Conservation (phyloP, 371 early-diverging fungal species). For the Phascolomyces articulosus region DNA sequence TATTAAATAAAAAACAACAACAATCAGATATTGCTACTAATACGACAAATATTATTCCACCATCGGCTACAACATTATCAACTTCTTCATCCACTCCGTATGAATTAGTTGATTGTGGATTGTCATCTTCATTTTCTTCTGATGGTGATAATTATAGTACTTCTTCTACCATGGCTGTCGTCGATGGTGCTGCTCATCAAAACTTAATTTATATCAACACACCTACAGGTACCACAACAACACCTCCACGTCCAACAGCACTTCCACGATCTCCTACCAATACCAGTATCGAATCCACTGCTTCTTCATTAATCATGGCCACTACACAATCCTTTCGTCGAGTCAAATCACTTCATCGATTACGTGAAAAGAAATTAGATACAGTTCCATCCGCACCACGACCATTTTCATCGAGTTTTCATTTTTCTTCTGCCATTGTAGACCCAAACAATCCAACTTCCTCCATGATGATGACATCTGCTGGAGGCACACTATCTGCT, state of each 20-base stretch:
- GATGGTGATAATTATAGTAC: not conserved
- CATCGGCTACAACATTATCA: not conserved
- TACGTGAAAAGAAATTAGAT: conserved; percentile 3
- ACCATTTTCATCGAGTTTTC: not conserved
- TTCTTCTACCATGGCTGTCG: not conserved
- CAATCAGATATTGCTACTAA: no score
- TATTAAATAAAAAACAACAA: not conserved
- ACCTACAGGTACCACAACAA: not conserved
- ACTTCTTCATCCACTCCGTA: not conserved
- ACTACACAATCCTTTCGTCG: conserved; percentile 10
- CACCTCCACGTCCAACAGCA: not conserved
- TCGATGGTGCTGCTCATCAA: not conserved
- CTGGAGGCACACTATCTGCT: not conserved
- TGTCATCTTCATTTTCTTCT: not conserved
- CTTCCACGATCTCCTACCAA: conserved; percentile 5
- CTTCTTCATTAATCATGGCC: not conserved
- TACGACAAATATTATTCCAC: not conserved
- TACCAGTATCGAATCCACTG: conserved; percentile 4
- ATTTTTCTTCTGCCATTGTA: not conserved
- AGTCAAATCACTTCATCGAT: conserved; percentile 11
- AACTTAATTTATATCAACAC: not conserved
- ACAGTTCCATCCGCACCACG: not conserved
- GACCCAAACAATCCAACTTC: not conserved
- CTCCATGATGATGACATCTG: not conserved
- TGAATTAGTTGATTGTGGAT: not conserved